Evolutionary conservation across 2,329 filamentous ascomycete species (phyloP), one percentile per base, ranked within the genome.

Genomic region (Pseudopyricularia javanii): DNA sequence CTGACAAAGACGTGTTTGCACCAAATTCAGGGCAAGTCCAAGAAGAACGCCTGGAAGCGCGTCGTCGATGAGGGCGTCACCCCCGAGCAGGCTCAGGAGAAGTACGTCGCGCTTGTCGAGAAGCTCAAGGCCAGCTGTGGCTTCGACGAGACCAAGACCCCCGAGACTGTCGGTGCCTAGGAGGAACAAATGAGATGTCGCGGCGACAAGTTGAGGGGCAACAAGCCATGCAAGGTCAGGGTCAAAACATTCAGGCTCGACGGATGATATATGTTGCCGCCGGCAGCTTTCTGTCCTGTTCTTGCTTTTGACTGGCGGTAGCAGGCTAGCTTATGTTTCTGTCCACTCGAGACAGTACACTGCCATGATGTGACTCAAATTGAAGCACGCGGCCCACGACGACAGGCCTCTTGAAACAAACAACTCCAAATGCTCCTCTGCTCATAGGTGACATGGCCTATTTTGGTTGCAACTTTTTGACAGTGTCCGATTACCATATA

Each of bases 1-100:
- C 49, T 55, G 45, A 54, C 49, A 9, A 34, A n/a, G 20, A 11
- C 7, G 24, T n/a, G n/a, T 40, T 24, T 26, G 22, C 22, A 17
- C 8, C 22, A 15, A 9, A 24, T 14, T 4, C 61, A 89, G 86
- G 82, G 74, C 71, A 94, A 93, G 74, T 81, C 81, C 62, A 95
- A 94, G 78, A 80, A 83, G 72, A 78, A 75, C 62, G 81, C 85
- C 53, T 95, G 89, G 89, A 72, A 88, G 70, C 77, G 82, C 64
- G 63, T 82, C 57, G 78, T 80, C 62, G 79, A 90, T 56, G 76
- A 82, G 55, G 79, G 76, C 50, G 65, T 82, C 59, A 79, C 76
- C 56, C 63, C 78, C 56, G 76, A 84, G 58, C 68, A 82, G 58
- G 90, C 90, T 20, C 85, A 94, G 78, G 75, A 80, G 66, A 73